Evolutionary conservation across 2,329 filamentous ascomycete genomes (phyloP).

Genomic region (Colletotrichum sansevieriae): DNA sequence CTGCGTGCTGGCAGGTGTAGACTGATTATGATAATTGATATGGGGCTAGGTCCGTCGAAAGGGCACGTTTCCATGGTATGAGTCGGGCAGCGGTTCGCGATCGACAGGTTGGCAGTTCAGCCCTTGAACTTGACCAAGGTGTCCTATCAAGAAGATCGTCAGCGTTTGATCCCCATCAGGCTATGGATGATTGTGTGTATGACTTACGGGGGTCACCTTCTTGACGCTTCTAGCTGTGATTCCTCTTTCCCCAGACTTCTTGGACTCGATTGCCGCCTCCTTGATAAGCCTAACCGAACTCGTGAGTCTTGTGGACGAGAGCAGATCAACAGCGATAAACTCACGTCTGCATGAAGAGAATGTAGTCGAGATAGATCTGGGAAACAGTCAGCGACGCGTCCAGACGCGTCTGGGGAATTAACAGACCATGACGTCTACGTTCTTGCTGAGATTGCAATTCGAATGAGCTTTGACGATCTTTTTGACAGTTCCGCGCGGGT

Average conservation of each 20-base stretch:
- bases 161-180: background rate
- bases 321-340: constrained; percentile 30
- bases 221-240: constrained; percentile 82
- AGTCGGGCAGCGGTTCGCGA: background rate
- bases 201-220: constrained; percentile 79
- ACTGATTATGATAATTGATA: too few species aligned
- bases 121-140: constrained; percentile 77
- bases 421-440: constrained; percentile 84
- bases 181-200: background rate
- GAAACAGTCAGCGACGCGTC: constrained; percentile 41
- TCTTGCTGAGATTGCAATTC: constrained; percentile 83
- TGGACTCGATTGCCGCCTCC: constrained; percentile 82
- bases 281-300: constrained; percentile 68
- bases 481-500: constrained; percentile 86
- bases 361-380: constrained; percentile 87
- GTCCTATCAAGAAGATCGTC: constrained; percentile 58
- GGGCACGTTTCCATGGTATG: too few species aligned
- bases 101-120: constrained; percentile 16
- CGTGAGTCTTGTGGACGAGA: too few species aligned
- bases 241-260: constrained; percentile 78
- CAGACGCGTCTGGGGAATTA: constrained; percentile 4
- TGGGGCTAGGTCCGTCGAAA: too few species aligned
- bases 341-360: constrained; percentile 81
- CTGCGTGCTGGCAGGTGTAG: too few species aligned
- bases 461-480: constrained; percentile 93